Conservation (phyloP, 768 basidiomycete species). For the Boletus reticulatus region DNA sequence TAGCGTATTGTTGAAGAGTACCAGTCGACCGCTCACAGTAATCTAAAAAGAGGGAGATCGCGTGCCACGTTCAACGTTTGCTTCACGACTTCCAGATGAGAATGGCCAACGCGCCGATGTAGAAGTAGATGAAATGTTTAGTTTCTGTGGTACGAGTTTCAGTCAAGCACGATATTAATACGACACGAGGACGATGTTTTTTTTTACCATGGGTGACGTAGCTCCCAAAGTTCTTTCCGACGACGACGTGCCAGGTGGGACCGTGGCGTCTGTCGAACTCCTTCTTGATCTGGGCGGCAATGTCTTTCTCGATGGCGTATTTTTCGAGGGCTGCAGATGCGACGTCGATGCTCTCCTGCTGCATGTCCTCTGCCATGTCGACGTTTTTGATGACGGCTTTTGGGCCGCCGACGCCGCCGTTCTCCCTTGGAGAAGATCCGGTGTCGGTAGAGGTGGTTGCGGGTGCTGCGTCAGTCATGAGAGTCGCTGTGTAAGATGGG, state of each 20-base stretch:
- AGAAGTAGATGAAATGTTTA: conserved; percentile 99
- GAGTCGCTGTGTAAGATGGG: neutral
- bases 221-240: conserved; percentile 98
- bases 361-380: conserved; percentile 97
- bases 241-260: conserved; percentile 97
- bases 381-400: conserved; percentile 96
- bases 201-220: conserved; percentile 90
- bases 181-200: neutral
- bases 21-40: conserved; percentile 17
- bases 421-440: conserved; percentile 41
- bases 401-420: conserved; percentile 40
- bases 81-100: conserved; percentile 91
- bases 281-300: conserved; percentile 97
- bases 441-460: conserved; percentile 56
- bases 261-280: conserved; percentile 93
- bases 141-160: conserved; percentile 59
- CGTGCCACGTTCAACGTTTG: neutral
- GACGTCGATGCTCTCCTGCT: conserved; percentile 90
- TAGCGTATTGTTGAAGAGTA: neutral
- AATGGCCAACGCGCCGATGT: conserved; percentile 88
- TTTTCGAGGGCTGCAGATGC: conserved; percentile 83
- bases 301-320: conserved; percentile 96
- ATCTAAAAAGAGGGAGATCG: conserved; percentile 20
- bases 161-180: too few relatives aligned
- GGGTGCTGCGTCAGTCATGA: conserved; percentile 59